Conservation (phyloP, 176 grass and related monocot species). For the Rhipidocladum racemiflorum region DNA sequence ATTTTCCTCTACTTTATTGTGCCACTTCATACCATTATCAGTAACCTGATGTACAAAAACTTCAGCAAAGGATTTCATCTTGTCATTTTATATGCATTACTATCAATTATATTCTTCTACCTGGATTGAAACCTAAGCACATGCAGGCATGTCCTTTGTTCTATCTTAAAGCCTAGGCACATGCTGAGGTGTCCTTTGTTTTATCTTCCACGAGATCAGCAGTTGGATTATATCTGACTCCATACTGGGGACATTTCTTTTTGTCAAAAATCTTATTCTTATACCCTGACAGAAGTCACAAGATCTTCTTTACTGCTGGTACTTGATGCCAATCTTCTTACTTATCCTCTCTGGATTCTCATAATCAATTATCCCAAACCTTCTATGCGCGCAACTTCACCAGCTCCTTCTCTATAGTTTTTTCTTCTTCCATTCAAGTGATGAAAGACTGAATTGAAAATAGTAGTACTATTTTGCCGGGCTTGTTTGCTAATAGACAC, state of each 20-base stretch:
- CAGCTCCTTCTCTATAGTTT: background rate
- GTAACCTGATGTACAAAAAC: background rate
- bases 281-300: constrained; percentile 40
- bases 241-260: constrained; percentile 7
- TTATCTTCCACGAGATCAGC: constrained; percentile 25
- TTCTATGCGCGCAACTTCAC: background rate
- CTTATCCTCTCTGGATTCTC: constrained; percentile 13
- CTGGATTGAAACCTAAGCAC: constrained; percentile 28
- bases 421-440: background rate
- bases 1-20: constrained; percentile 14
- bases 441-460: constrained; percentile 3
- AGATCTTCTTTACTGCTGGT: constrained; percentile 22
- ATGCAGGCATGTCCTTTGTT: constrained; percentile 12
- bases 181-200: constrained; percentile 21
- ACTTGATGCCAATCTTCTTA: constrained; percentile 23
- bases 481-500: constrained; percentile 32
- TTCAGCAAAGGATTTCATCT: background rate
- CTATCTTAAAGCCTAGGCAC: background rate
- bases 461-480: constrained; percentile 19
- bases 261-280: constrained; percentile 32
- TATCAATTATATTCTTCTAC: constrained; percentile 1
- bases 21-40: background rate
- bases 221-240: constrained; percentile 22
- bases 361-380: background rate
- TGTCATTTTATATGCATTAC: background rate